These are phyloP conservation scores for Canavalia ensiformis DNA, from an alignment of 306 rosid species.

Conservation along the genomic window DNA sequence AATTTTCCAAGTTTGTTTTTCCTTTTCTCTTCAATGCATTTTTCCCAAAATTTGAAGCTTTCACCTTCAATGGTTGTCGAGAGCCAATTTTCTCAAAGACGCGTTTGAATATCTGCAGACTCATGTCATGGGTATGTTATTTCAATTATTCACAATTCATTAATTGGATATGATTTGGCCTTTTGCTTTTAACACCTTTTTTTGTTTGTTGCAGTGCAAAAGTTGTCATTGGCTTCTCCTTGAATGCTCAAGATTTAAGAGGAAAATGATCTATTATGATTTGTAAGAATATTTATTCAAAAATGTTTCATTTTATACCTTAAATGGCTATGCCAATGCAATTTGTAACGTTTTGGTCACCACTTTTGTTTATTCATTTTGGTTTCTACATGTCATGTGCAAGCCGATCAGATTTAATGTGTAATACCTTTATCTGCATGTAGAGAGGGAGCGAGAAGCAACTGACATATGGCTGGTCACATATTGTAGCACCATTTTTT, in stretches of 20 bases:
- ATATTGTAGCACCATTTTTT: constrained; percentile 55
- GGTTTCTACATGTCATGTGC: constrained; percentile 17
- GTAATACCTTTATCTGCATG: constrained; percentile 32
- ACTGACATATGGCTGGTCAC: constrained; percentile 53
- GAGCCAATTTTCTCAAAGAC: constrained; percentile 28
- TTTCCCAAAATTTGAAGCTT: constrained; percentile 31
- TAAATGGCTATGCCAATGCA: constrained; percentile 2
- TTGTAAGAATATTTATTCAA: constrained; percentile 49
- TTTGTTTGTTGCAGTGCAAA: constrained; percentile 37
- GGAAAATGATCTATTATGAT: constrained; percentile 5
- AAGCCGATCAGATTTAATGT: constrained; percentile 27
- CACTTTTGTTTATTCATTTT: constrained; percentile 13
- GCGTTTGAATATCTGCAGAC: constrained; percentile 21
- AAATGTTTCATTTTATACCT: constrained; percentile 23
- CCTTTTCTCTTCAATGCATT: background rate
- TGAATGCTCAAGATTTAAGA: constrained; percentile 15
- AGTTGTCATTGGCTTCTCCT: constrained; percentile 19
- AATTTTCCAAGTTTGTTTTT: constrained; percentile 16
- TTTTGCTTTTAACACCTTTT: constrained; percentile 16
- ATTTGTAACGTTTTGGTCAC: background rate
- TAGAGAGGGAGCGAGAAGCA: constrained; percentile 38
- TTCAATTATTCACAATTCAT: constrained; percentile 28
- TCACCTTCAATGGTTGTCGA: constrained; percentile 27
- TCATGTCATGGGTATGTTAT: background rate
- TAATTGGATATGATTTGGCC: background rate